phyloP scores from a whole-genome alignment of 2,329 filamentous ascomycete genomes.

The Fusarium irregulare region DNA sequence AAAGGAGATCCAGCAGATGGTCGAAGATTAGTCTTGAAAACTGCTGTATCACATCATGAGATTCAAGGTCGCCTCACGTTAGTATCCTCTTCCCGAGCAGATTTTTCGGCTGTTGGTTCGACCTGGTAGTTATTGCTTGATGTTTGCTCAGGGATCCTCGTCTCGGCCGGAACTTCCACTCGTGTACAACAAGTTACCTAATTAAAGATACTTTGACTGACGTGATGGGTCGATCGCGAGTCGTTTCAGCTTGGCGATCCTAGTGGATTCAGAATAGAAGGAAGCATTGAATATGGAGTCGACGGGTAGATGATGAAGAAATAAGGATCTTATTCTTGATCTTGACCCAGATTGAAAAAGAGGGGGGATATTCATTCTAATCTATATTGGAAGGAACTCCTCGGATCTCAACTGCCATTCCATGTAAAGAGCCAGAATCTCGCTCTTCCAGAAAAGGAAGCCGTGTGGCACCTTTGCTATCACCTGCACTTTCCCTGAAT shows the following conservation, averaged over 20 bases:
- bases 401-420: constrained; percentile 9
- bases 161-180: constrained; percentile 7
- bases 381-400: constrained; percentile 19
- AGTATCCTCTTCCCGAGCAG: constrained; percentile 4
- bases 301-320: neutral
- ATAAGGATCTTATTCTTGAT: constrained; percentile 15
- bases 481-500: constrained; percentile 24
- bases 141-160: constrained; percentile 19
- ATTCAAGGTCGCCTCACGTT: constrained; percentile 35
- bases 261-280: constrained; percentile 2
- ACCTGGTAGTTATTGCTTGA: constrained; percentile 30
- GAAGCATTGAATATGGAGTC: constrained; percentile 1
- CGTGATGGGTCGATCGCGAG: constrained; percentile 24
- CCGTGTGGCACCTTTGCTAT: constrained; percentile 26
- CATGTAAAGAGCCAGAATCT: neutral
- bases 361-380: constrained; percentile 5
- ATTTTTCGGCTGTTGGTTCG: constrained; percentile 15
- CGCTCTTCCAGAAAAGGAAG: constrained; percentile 19
- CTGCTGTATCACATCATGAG: constrained; percentile 27
- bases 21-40: neutral
- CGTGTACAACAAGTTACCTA: neutral
- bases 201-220: constrained; percentile 13
- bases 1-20: neutral
- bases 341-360: neutral
- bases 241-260: constrained; percentile 36